Conservation (phyloP, 2,329 filamentous ascomycete genomes). For the Aspergillus fructus region DNA sequence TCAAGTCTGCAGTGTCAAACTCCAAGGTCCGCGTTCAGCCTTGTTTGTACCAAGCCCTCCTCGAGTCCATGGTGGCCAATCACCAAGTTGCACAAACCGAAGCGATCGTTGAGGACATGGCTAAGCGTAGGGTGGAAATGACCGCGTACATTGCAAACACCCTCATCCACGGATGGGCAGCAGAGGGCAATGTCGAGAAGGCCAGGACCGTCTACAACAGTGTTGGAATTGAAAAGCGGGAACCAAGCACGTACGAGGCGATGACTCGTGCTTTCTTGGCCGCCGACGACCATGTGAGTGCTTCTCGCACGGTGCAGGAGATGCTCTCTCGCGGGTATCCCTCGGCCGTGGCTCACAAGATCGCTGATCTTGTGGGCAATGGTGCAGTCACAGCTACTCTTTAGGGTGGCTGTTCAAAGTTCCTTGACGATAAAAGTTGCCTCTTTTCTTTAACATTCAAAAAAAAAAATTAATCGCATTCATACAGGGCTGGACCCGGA, state of each 20-base stretch:
- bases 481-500: slow-evolving; percentile 37
- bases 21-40: slow-evolving; percentile 69
- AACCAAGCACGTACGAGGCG: slow-evolving; percentile 97
- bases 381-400: slow-evolving; percentile 24
- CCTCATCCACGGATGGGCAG: slow-evolving; percentile 93
- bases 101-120: slow-evolving; percentile 74
- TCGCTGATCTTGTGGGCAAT: slow-evolving; percentile 76
- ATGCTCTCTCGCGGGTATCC: slow-evolving; percentile 91
- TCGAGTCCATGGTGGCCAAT: slow-evolving; percentile 96
- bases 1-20: slow-evolving; percentile 75
- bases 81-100: slow-evolving; percentile 77
- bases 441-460: slow-evolving; percentile 11
- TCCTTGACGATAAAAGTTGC: slow-evolving; percentile 15
- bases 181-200: slow-evolving; percentile 75
- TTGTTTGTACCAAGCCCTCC: slow-evolving; percentile 92
- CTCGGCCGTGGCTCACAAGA: slow-evolving; percentile 86
- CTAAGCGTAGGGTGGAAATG: slow-evolving; percentile 69
- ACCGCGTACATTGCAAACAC: slow-evolving; percentile 99
- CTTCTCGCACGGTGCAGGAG: slow-evolving; percentile 78
- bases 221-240: slow-evolving; percentile 75
- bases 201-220: slow-evolving; percentile 75
- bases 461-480: slow-evolving; percentile 16
- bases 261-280: slow-evolving; percentile 94
- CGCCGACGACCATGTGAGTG: slow-evolving; percentile 73
- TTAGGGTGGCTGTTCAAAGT: slow-evolving; percentile 17